These are phyloP conservation scores for Trichophyton mentagrophytes DNA, from an alignment of 2,329 filamentous ascomycete genomes.

Conservation along the genomic window DNA sequence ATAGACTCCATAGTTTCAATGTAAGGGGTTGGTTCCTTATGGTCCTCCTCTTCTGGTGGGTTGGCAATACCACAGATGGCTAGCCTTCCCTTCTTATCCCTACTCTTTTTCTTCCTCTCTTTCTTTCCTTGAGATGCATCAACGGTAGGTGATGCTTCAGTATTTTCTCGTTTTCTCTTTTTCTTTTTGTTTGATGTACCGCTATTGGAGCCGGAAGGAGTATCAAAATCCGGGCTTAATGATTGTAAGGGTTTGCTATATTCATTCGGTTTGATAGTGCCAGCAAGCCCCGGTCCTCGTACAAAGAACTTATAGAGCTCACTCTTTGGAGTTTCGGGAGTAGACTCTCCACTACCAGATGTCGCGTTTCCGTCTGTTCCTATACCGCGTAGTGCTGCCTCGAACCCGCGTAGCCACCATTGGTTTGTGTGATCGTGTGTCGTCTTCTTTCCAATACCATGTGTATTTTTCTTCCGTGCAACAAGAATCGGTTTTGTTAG, in stretches of 20 bases:
- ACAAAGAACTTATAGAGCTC: conserved; percentile 75
- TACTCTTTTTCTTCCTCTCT: conserved; percentile 9
- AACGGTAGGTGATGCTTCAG: conserved; percentile 3
- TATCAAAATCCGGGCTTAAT: neutral
- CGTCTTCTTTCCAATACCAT: conserved; percentile 69
- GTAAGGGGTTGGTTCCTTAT: neutral
- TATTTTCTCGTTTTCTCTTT: conserved; percentile 19
- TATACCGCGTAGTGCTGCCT: conserved; percentile 73
- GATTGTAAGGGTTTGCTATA: neutral
- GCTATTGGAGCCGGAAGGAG: conserved; percentile 11
- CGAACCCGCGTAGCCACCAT: conserved; percentile 95
- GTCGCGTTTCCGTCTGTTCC: conserved; percentile 47
- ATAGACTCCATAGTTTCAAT: conserved; percentile 15
- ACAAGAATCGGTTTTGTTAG: conserved; percentile 74
- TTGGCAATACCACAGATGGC: neutral
- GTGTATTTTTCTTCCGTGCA: conserved; percentile 66
- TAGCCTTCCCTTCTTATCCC: neutral
- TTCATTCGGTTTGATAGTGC: conserved; percentile 39
- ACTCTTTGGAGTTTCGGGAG: conserved; percentile 34
- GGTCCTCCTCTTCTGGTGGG: conserved; percentile 3
- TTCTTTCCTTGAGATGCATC: conserved; percentile 11
- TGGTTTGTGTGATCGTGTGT: conserved; percentile 56
- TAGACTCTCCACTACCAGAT: conserved; percentile 43
- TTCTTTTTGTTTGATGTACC: conserved; percentile 17
- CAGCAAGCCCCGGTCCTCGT: conserved; percentile 60